These are phyloP conservation scores for Penicillium nordicum DNA, from an alignment of 2,329 filamentous ascomycete genomes.

Conservation along the genomic window DNA sequence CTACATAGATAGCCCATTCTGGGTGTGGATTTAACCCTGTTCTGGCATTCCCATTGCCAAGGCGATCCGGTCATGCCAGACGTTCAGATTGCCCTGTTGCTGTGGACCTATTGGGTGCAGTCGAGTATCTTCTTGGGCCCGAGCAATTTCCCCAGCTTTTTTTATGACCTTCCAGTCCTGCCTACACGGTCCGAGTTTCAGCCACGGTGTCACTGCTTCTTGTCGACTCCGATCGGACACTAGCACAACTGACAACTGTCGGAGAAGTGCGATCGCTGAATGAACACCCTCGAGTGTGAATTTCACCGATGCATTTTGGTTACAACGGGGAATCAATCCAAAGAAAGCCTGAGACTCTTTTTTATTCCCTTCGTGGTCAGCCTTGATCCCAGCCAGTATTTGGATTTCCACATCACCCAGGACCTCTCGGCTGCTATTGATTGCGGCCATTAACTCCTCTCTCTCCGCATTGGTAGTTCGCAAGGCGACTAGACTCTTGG, in stretches of 20 bases:
- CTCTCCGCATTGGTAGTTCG: not conserved
- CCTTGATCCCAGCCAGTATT: not conserved
- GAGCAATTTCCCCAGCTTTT: not conserved
- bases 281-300: slow-evolving; percentile 11
- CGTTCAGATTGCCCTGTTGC: not conserved
- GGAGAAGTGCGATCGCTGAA: slow-evolving; percentile 16
- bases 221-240: slow-evolving; percentile 2
- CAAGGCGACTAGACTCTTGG: slow-evolving; percentile 10
- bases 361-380: not conserved
- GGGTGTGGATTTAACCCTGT: not conserved
- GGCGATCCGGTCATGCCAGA: slow-evolving; percentile 1
- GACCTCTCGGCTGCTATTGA: slow-evolving; percentile 10
- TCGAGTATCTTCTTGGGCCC: not conserved
- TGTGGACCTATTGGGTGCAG: not conserved
- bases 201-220: not conserved
- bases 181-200: not conserved
- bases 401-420: slow-evolving; percentile 9
- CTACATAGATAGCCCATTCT: not conserved
- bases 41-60: slow-evolving; percentile 4
- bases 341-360: not conserved
- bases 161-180: not conserved
- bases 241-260: slow-evolving; percentile 17
- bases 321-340: slow-evolving; percentile 2
- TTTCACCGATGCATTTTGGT: not conserved
- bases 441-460: not conserved